phyloP scores from a whole-genome alignment of 495 filamentous ascomycete genomes.

The Acidomyces sp. region DNA sequence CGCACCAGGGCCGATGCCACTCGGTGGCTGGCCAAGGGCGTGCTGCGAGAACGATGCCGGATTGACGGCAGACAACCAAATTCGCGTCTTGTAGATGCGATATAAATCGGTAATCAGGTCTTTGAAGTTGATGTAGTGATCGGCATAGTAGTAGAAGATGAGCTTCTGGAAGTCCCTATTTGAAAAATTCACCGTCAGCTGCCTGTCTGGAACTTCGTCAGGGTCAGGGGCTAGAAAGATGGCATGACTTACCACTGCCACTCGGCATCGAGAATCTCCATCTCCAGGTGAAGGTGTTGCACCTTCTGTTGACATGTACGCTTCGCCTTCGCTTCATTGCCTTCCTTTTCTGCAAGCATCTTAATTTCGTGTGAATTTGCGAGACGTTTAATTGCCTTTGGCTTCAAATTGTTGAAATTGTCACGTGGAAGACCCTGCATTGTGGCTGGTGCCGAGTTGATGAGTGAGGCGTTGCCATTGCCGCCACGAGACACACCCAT shows the following conservation, averaged over 20 bases:
- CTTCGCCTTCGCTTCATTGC: slow-evolving; percentile 94
- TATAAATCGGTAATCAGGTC: slow-evolving; percentile 92
- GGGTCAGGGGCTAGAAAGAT: background rate
- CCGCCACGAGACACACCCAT: slow-evolving; percentile 1
- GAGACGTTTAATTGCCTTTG: slow-evolving; percentile 89
- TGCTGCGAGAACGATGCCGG: slow-evolving; percentile 72
- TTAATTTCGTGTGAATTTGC: slow-evolving; percentile 83
- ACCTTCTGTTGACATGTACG: slow-evolving; percentile 93
- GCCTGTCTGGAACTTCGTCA: background rate
- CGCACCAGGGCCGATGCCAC: slow-evolving; percentile 18
- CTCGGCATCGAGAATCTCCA: slow-evolving; percentile 99
- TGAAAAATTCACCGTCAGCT: slow-evolving; percentile 9
- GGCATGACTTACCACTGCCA: slow-evolving; percentile 73
- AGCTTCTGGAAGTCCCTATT: slow-evolving; percentile 97
- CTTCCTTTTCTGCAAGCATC: slow-evolving; percentile 83
- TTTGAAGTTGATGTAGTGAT: slow-evolving; percentile 98
- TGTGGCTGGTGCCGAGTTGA: slow-evolving; percentile 9
- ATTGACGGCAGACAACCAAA: slow-evolving; percentile 99
- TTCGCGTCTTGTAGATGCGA: slow-evolving; percentile 96
- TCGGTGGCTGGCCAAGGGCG: slow-evolving; percentile 17
- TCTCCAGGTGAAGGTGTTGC: slow-evolving; percentile 80
- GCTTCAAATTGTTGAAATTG: slow-evolving; percentile 55
- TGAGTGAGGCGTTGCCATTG: slow-evolving; percentile 2
- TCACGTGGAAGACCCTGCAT: slow-evolving; percentile 25
- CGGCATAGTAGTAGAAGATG: slow-evolving; percentile 97